These are phyloP conservation scores for Mariannaea elegans DNA, from an alignment of 2,329 filamentous ascomycete species.

Conservation along the genomic window DNA sequence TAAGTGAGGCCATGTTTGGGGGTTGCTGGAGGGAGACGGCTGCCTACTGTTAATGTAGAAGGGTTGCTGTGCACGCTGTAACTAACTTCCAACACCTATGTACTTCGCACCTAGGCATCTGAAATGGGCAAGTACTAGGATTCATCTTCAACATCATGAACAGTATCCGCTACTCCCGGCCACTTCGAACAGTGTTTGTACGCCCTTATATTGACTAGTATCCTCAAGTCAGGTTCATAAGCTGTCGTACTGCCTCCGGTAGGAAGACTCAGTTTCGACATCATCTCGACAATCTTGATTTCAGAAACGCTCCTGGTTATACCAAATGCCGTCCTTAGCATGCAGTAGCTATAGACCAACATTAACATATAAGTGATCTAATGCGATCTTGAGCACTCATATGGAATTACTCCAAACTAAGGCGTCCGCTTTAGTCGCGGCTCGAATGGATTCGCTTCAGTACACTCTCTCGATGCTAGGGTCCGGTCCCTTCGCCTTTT, in stretches of 20 bases:
- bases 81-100: too few relatives aligned
- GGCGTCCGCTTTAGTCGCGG: background rate
- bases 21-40: background rate
- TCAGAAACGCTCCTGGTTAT: constrained; percentile 1
- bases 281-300: background rate
- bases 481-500: constrained; percentile 21
- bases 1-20: too few relatives aligned
- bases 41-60: background rate
- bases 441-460: background rate
- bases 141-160: constrained; percentile 11
- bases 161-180: background rate
- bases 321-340: background rate
- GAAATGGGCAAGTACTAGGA: background rate
- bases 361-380: background rate
- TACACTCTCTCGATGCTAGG: background rate
- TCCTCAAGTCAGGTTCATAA: background rate
- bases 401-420: background rate
- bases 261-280: constrained; percentile 5
- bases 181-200: constrained; percentile 10
- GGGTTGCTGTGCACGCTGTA: background rate
- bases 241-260: background rate
- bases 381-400: background rate
- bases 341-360: background rate
- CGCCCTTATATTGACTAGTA: constrained; percentile 1
- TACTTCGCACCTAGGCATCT: too few relatives aligned